Evolutionary conservation across 306 rosid genomes (phyloP), one percentile per base, ranked within the genome.

Genomic region (Astragalus glycyphyllos): DNA sequence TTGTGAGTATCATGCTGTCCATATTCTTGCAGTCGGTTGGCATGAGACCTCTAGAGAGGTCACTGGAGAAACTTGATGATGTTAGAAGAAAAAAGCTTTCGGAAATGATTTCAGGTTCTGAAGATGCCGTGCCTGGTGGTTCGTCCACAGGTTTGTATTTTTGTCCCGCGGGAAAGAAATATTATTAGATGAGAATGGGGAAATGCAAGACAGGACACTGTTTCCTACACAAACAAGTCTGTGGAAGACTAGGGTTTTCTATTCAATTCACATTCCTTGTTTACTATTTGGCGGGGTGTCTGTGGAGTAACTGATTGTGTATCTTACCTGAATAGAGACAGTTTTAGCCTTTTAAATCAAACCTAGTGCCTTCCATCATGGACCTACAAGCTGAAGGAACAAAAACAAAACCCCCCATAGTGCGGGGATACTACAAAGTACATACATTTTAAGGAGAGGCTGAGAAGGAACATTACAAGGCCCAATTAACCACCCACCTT

Each of bases 31-130:
- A 95, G 99, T 85, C 61, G 58, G 99, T 95, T 79, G 99, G 99
- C 83, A 95, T 95, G 97, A 85, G 96, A 69, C 99, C 99, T 67
- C 76, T 95, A 11, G 99, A 95, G 84, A 82, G 91, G 83, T 91
- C 96, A 4, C 53, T 95, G 58, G 99, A 95, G 85, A 95, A 95
- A 81, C 97, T 95, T 70, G 99, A 95, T 83, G 99, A 95, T 67
- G 96, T 95, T 45, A 86, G 96, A 77, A 91, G 89, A 80, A 91
- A 91, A 82, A 95, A 90, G 79, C 92, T 95, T 60, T 89, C 99
- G 29, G 99, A 95, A 84, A 89, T 91, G 97, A 95, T 95, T 74
- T 12, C 87, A 8, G 96, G 99, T 69, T 80, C 96, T 73, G 97
- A 95, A 76, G 97, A 82, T 84, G 87, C 82, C 65, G 76, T 82